These are phyloP conservation scores for Musa troglodytarum DNA, from an alignment of 176 grass and related monocot species.

Conservation along the genomic window DNA sequence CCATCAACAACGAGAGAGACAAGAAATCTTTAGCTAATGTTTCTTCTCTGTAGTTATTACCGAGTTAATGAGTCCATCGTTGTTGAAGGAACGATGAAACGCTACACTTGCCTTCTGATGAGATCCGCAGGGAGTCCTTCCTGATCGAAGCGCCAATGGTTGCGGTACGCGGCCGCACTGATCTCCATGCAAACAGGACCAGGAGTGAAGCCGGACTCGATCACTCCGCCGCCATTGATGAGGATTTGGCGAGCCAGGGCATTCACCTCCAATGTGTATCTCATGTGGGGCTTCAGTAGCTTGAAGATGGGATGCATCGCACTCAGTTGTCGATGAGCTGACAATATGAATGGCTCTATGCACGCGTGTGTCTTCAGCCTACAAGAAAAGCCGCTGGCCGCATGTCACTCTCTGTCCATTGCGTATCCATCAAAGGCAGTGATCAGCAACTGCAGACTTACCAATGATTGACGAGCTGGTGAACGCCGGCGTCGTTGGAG, in stretches of 20 bases:
- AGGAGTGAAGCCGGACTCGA: conserved; percentile 84
- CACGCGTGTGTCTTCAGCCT: conserved; percentile 89
- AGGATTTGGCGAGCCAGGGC: conserved; percentile 87
- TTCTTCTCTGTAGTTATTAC: no score
- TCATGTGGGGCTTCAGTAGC: conserved; percentile 89
- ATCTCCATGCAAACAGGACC: conserved; percentile 68
- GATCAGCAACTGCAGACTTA: neutral
- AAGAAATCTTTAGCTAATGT: neutral
- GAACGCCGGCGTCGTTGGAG: conserved; percentile 90
- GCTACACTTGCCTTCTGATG: conserved; percentile 46
- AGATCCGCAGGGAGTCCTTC: conserved; percentile 88
- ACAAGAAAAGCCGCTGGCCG: neutral
- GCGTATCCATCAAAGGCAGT: neutral
- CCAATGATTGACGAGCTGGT: conserved; percentile 97
- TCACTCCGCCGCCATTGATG: conserved; percentile 86
- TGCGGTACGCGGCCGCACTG: conserved; percentile 50
- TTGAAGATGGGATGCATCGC: conserved; percentile 91
- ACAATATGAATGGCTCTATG: conserved; percentile 79
- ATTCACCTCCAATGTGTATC: conserved; percentile 90
- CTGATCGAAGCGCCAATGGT: conserved; percentile 73
- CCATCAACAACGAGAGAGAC: neutral
- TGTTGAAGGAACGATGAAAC: neutral
- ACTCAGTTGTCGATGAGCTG: conserved; percentile 85
- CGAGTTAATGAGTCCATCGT: neutral
- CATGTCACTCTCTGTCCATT: neutral